Evolutionary conservation across 805 yeast species (phyloP), one percentile per base, ranked within the genome.

Genomic region (Saccharomycopsis sp.): DNA sequence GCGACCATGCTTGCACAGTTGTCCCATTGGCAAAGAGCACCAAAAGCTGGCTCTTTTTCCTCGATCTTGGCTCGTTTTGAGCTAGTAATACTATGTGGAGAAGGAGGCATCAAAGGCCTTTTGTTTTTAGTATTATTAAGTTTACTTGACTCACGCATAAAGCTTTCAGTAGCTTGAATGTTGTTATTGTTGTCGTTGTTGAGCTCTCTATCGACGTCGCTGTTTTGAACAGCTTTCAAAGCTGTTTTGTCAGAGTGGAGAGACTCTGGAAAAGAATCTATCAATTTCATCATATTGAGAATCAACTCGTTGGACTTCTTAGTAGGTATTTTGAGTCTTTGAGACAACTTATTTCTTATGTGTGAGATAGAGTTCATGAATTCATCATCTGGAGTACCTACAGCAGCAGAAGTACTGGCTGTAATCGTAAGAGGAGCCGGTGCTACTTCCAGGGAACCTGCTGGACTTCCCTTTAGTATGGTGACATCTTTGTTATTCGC

Each of bases 21-120:
- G 53, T 81, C 82, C 95, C 95, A 89, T 66, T 82, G 79, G 69
- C 95, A 88, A 15, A 44, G 18, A 44, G 48, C 8, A 12, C 8
- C 21, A 12, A 44, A 44, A 44, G 8, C 16, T 16, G 21, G 21
- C 21, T 44, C 21, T 44, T 5, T n/a, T 44, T 44, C 21, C 21
- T 44, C 21, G 48, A 16, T 4, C 18, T 44, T 18, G 4, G 18
- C 12, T 16, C 21, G 8, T 7, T n/a, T 16, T 5, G 48, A 44
- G 16, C 21, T 20, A 44, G 18, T 8, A 44, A 20, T 44, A 7
- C 21, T 44, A 12, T 5, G 12, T 20, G 7, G 7, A 5, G 18
- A 16, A n/a, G 18, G 8, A 12, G 48, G 48, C 48, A 44, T 44
- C 18, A 44, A 16, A 16, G 48, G 16, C 21, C 21, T 4, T 29